Evolutionary conservation across 495 filamentous ascomycete genomes (phyloP).

Genomic region (Aspergillus panamensis): DNA sequence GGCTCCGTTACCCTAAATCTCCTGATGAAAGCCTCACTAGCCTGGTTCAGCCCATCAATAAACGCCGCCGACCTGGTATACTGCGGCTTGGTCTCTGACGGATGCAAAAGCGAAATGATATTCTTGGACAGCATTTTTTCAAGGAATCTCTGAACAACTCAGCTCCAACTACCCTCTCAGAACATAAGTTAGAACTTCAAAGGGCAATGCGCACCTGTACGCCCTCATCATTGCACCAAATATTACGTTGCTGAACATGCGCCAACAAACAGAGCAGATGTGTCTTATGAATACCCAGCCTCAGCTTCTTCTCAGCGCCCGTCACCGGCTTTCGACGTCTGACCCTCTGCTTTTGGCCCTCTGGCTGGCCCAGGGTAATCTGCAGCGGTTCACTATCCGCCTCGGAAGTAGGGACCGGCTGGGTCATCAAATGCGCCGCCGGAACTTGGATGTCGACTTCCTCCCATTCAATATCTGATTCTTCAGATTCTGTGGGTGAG

Average conservation of each 20-base stretch:
- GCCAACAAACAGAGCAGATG: slow-evolving; percentile 79
- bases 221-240: slow-evolving; percentile 79
- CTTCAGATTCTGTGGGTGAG: slow-evolving; percentile 44
- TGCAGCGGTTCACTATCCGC: slow-evolving; percentile 45
- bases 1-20: slow-evolving; percentile 67
- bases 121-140: slow-evolving; percentile 58
- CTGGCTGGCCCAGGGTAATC: slow-evolving; percentile 54
- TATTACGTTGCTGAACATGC: slow-evolving; percentile 71
- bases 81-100: slow-evolving; percentile 60
- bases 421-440: slow-evolving; percentile 28
- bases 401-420: slow-evolving; percentile 3
- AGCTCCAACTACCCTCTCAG: slow-evolving; percentile 8
- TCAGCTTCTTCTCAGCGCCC: slow-evolving; percentile 63
- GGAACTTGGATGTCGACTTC: slow-evolving; percentile 56
- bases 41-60: slow-evolving; percentile 70
- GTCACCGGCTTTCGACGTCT: slow-evolving; percentile 58
- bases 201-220: slow-evolving; percentile 50
- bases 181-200: not conserved
- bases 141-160: slow-evolving; percentile 42
- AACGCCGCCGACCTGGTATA: slow-evolving; percentile 69
- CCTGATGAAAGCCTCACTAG: slow-evolving; percentile 59
- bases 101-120: slow-evolving; percentile 59
- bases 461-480: slow-evolving; percentile 70
- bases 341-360: slow-evolving; percentile 30
- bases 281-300: slow-evolving; percentile 78